These are phyloP conservation scores for Monilinia polystroma DNA, from an alignment of 2,329 filamentous ascomycete genomes.

Conservation along the genomic window DNA sequence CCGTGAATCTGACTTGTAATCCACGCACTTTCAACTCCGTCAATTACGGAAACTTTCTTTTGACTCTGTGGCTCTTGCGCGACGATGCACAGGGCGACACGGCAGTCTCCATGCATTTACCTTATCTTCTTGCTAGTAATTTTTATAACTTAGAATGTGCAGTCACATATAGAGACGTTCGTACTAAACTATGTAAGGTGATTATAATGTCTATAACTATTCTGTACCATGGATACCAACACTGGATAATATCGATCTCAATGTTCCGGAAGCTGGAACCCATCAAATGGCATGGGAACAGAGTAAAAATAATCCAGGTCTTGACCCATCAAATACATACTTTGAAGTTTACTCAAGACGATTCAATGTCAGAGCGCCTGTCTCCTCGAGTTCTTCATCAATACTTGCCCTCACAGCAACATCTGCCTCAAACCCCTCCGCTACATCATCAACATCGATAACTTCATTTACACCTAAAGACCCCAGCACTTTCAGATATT, in stretches of 20 bases:
- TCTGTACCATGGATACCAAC: constrained; percentile 4
- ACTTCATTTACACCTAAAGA: neutral
- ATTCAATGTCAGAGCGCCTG: neutral
- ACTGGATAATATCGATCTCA: constrained; percentile 5
- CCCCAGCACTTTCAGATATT: too few relatives aligned
- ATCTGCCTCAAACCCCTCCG: neutral
- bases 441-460: neutral
- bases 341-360: neutral
- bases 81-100: neutral
- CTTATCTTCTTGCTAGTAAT: constrained; percentile 7
- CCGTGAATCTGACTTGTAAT: constrained; percentile 1
- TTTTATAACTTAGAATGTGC: neutral
- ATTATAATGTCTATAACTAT: constrained; percentile 1
- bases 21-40: neutral
- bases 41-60: constrained; percentile 5
- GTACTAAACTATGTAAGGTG: neutral
- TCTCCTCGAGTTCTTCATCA: neutral
- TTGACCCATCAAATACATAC: neutral
- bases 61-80: constrained; percentile 17
- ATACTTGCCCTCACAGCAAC: too few relatives aligned
- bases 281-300: constrained; percentile 11
- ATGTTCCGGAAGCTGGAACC: neutral
- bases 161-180: neutral
- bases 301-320: neutral
- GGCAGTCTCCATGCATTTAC: neutral